Percentiles rank a stretch among this genome's conserved stretches.
These are phyloP conservation scores for Eleusine indica DNA, from an alignment of 176 grass and related monocot species.

Conservation along the genomic window DNA sequence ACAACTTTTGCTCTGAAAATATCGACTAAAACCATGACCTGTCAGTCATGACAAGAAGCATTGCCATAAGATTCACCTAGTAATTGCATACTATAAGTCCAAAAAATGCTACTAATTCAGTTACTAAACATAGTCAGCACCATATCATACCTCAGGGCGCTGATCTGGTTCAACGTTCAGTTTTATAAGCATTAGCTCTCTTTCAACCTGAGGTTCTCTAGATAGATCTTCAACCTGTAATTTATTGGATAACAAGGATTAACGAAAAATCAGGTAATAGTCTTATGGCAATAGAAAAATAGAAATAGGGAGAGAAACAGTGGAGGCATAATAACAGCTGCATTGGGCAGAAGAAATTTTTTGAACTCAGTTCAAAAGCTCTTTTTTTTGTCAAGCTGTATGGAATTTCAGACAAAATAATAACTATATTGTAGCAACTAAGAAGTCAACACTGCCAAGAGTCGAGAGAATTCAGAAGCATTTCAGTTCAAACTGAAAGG, in stretches of 20 bases:
- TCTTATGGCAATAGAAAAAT: background rate
- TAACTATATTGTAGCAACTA: background rate
- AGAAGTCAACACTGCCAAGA: background rate
- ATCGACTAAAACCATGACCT: constrained; percentile 93
- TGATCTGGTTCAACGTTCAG: constrained; percentile 69
- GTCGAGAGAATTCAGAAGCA: background rate
- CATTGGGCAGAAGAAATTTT: background rate
- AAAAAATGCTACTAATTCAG: constrained; percentile 9
- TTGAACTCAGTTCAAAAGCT: background rate
- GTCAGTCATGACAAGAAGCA: constrained; percentile 41
- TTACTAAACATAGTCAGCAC: background rate
- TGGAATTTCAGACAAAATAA: background rate
- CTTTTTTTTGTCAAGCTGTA: background rate
- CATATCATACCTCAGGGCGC: constrained; percentile 66
- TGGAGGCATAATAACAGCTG: background rate
- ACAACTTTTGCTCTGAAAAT: constrained; percentile 98
- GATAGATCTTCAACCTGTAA: constrained; percentile 95
- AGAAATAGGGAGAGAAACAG: background rate
- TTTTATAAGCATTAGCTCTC: constrained; percentile 99
- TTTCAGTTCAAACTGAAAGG: background rate
- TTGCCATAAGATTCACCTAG: background rate
- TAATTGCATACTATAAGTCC: background rate
- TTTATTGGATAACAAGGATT: constrained; percentile 25
- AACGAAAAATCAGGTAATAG: background rate
- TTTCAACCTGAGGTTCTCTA: constrained; percentile 89